Evolutionary conservation across 768 basidiomycete genomes (phyloP).

Genomic region (Mycena crocata): DNA sequence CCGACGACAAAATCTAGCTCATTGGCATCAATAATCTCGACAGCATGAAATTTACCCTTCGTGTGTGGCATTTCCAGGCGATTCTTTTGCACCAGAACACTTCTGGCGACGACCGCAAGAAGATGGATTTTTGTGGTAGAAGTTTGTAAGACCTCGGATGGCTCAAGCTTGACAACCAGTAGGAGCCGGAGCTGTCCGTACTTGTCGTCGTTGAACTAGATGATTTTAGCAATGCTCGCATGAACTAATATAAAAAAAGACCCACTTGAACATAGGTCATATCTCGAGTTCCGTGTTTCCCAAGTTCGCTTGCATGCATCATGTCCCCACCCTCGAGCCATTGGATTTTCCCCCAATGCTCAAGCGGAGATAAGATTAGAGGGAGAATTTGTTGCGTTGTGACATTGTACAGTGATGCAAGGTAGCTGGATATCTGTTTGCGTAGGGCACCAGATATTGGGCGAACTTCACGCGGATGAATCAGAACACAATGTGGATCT

Average conservation of each 20-base stretch:
- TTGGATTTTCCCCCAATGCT: conserved; percentile 22
- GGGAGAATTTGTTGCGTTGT: neutral
- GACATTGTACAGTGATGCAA: neutral
- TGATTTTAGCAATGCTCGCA: neutral
- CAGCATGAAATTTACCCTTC: conserved; percentile 7
- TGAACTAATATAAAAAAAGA: neutral
- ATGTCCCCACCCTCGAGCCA: conserved; percentile 17
- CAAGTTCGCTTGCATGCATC: conserved; percentile 14
- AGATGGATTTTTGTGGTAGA: conserved; percentile 8
- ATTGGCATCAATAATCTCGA: conserved; percentile 1
- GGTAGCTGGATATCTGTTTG: neutral
- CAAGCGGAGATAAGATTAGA: neutral
- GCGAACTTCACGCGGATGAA: too few species aligned
- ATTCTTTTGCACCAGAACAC: conserved; percentile 8
- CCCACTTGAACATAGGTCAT: conserved; percentile 16
- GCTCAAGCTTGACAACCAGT: conserved; percentile 3
- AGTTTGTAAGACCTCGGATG: neutral
- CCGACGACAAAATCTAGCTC: conserved; percentile 6
- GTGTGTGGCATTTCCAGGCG: conserved; percentile 17
- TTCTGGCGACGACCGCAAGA: conserved; percentile 1
- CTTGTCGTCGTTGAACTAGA: neutral
- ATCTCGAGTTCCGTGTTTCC: conserved; percentile 17
- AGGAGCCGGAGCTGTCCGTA: conserved; percentile 1
- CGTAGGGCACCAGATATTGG: too few species aligned
- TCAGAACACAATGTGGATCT: too few species aligned